Conservation (phyloP, 768 basidiomycete species). For the Hericium alpestre region DNA sequence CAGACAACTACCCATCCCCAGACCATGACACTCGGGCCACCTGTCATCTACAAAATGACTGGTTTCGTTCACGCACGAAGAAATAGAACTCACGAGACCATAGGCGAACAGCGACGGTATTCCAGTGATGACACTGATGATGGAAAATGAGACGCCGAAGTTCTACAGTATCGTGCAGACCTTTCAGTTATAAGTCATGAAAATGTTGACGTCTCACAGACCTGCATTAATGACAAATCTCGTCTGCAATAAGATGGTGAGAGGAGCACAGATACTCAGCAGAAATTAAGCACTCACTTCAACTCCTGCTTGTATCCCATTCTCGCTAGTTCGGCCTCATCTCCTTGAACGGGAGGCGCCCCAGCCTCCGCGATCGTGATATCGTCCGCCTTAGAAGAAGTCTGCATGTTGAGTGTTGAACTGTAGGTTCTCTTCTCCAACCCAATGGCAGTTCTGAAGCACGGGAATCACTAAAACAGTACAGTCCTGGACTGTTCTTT, state of each 20-base stretch:
- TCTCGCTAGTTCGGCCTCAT: slow-evolving; percentile 53
- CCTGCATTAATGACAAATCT: slow-evolving; percentile 54
- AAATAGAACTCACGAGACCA: slow-evolving; percentile 41
- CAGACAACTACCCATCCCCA: slow-evolving; percentile 64
- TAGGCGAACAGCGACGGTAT: slow-evolving; percentile 60
- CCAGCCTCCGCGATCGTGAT: neutral
- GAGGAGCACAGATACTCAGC: neutral
- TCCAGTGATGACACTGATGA: slow-evolving; percentile 68
- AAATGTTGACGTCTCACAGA: slow-evolving; percentile 15
- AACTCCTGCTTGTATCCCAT: slow-evolving; percentile 70
- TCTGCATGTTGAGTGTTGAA: too few relatives aligned
- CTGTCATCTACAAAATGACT: slow-evolving; percentile 41
- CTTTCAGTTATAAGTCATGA: neutral
- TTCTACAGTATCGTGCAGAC: slow-evolving; percentile 29
- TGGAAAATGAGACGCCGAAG: slow-evolving; percentile 66
- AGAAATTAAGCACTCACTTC: slow-evolving; percentile 29
- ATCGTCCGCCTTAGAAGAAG: neutral
- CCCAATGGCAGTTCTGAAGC: too few relatives aligned
- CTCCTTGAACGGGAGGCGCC: slow-evolving; percentile 24
- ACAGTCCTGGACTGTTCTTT: too few relatives aligned
- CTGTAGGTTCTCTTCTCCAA: too few relatives aligned
- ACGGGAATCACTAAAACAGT: too few relatives aligned
- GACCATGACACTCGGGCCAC: slow-evolving; percentile 69
- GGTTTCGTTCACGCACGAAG: neutral
- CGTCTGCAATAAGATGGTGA: slow-evolving; percentile 28